Base-by-base conservation (phyloP, 176 grass and related monocot genomes). In the Urochloa ruziziensis region DNA sequence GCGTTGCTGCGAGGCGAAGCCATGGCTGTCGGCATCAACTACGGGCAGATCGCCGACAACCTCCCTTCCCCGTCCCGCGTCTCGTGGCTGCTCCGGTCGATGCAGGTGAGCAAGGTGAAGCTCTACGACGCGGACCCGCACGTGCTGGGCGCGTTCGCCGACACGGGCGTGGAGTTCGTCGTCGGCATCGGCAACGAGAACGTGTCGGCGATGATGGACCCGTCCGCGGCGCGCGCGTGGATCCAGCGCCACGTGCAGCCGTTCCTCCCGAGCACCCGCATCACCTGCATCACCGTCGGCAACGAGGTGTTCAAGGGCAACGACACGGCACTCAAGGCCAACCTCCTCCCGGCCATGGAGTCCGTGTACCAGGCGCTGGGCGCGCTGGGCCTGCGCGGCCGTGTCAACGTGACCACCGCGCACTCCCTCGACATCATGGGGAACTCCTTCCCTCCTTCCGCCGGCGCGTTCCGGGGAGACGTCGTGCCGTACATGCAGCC, bases 231-330 rank as follows among this genome's bases (percentile, higher is more conserved):
- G 66, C 84, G 70, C 27, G 86, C 90, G 23, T 98, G 95, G 95
- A 53, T 98, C 3, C 84, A 93, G 65, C 92, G 79, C 52, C 84
- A 95, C 39, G 89, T 98, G 70, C 89, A 49, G 39, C 86, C 89
- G 35, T 88, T 93, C 90, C 84, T 98, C 71, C 85, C 85, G 0
- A 36, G 43, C 75, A 88, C 92, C 6, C 89, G 89, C 53, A 95
- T 98, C 74, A 91, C 92, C 66, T 95, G 92, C 73, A 88, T 98
- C 79, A 91, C 96, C 19, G 96, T 98, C 16, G 96, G 96, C n/a
- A 98, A 98, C 79, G 96, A 98, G 89, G 88, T 98, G 49, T 80
- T 93, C 86, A 94, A 88, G n/a, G 85, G 92, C 39, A 98, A 93
- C 79, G 91, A 98, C 87, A 88, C 92, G 27, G 5, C 7, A 24